These are phyloP conservation scores for Arthrobotrys pseudoclavata DNA, from an alignment of 2,329 filamentous ascomycete species.

Conservation along the genomic window DNA sequence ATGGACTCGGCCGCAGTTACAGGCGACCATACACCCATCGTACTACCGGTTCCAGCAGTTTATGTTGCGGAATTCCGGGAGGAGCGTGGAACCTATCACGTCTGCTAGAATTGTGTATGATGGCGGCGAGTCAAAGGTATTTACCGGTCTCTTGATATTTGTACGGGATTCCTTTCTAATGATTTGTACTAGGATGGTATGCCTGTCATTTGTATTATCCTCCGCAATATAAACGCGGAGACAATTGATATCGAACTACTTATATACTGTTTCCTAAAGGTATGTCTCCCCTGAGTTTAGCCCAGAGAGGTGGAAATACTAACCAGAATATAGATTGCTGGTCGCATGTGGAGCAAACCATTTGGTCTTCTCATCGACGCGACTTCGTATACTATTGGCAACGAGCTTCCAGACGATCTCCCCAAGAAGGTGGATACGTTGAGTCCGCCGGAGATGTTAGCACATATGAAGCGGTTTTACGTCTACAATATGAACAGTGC, in stretches of 20 bases:
- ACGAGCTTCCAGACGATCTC: slow-evolving; percentile 76
- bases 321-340: slow-evolving; percentile 72
- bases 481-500: slow-evolving; percentile 81
- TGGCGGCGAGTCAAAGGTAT: slow-evolving; percentile 76
- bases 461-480: slow-evolving; percentile 74
- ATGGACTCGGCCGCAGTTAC: slow-evolving; percentile 78
- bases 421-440: slow-evolving; percentile 74
- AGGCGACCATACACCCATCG: slow-evolving; percentile 73
- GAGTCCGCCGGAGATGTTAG: slow-evolving; percentile 74
- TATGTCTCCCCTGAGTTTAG: slow-evolving; percentile 63
- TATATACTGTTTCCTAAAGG: slow-evolving; percentile 78
- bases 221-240: slow-evolving; percentile 77
- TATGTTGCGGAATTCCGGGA: slow-evolving; percentile 78
- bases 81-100: slow-evolving; percentile 75
- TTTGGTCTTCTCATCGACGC: slow-evolving; percentile 78
- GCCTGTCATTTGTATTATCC: slow-evolving; percentile 77
- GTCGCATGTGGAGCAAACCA: slow-evolving; percentile 77
- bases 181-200: slow-evolving; percentile 72
- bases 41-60: slow-evolving; percentile 80
- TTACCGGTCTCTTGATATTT: neutral
- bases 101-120: slow-evolving; percentile 78
- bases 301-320: slow-evolving; percentile 33
- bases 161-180: neutral
- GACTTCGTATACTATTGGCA: slow-evolving; percentile 78
- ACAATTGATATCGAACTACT: slow-evolving; percentile 76